A percentile compares a stretch with the other conserved stretches of the same genome.
These are phyloP conservation scores for Fusarium marasasianum DNA, from an alignment of 2,329 filamentous ascomycete genomes.

Conservation along the genomic window DNA sequence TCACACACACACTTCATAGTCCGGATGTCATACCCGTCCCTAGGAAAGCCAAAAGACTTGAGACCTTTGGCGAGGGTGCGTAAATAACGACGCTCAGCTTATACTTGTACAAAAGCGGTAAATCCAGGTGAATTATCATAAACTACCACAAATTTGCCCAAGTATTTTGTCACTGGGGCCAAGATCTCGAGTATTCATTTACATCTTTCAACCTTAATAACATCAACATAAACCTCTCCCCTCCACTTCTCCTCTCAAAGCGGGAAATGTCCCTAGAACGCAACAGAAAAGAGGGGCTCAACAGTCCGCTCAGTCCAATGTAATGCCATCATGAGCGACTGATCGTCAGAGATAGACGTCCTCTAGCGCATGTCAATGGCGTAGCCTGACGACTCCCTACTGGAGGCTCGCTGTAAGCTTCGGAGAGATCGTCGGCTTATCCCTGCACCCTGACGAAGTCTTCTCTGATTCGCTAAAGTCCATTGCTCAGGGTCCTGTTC, in stretches of 20 bases:
- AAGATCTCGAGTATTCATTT: background rate
- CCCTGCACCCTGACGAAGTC: conserved; percentile 15
- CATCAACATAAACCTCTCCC: background rate
- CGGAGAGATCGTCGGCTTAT: conserved; percentile 27
- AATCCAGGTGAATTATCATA: background rate
- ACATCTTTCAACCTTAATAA: background rate
- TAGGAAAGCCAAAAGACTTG: background rate
- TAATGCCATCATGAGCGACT: conserved; percentile 16
- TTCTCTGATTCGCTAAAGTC: conserved; percentile 14
- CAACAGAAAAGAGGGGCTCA: conserved; percentile 22
- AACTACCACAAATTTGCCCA: background rate
- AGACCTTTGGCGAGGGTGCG: background rate
- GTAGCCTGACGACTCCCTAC: conserved; percentile 30
- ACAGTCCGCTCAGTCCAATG: conserved; percentile 27
- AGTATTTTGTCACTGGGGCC: background rate
- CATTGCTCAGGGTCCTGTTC: conserved; percentile 39
- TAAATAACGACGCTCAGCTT: background rate
- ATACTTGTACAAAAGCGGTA: background rate
- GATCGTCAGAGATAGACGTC: conserved; percentile 42
- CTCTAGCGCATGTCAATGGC: conserved; percentile 40
- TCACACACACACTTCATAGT: background rate
- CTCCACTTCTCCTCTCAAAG: background rate
- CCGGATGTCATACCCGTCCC: conserved; percentile 13
- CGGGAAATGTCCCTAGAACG: conserved; percentile 5
- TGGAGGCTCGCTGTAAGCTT: conserved; percentile 22